Base-by-base conservation (phyloP, 495 filamentous ascomycete genomes). In the Cladorrhinum samala region DNA sequence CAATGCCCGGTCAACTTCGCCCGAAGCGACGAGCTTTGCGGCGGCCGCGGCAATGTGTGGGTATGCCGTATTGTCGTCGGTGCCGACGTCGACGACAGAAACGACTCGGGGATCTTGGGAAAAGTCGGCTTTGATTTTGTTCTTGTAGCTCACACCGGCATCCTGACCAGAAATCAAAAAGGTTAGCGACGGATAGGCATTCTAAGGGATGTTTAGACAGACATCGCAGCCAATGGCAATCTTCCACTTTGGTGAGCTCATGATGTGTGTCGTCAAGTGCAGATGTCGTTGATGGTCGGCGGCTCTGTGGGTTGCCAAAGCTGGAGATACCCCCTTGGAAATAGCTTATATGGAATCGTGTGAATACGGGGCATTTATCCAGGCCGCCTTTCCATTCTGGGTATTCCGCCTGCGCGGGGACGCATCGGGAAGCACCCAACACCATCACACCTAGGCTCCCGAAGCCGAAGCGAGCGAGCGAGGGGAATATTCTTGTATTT, bases 11-110 rank as follows among this genome's bases (percentile, higher is more conserved):
- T 94, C 89, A 17, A 77, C 82, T 67, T 82, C 73, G 61, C 88
- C 88, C 23, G 77, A 73, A 19, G 73, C 76, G 54, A 91, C 83
- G 18, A 86, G 77, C 62, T 84, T 72, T 38, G 73, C 83, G 9
- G 86, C 87, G 46, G 77, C 77, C 27, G 87, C 85, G 46, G 88
- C 88, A 49, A 87, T 77, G 73, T 89, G 85, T 2, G 89, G 88
- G 66, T 94, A 94, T 38, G 87, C 86, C 9, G 86, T 92, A 67
- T 88, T 89, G 77, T 92, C 87, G 45, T 74, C 68, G 40, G 76
- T 58, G 60, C 80, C 74, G 53, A 89, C 86, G 59, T 93, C 88
- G 52, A 76, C 73, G 43, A 94, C 77, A 56, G 77, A 80, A 39
- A 71, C 73, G 62, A 94, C 87, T 49, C 80, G 79, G 2, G 83